Evolutionary conservation across 2,329 filamentous ascomycete genomes (phyloP), one percentile per base, ranked within the genome.

Genomic region (Arthrobotrys sinensis): DNA sequence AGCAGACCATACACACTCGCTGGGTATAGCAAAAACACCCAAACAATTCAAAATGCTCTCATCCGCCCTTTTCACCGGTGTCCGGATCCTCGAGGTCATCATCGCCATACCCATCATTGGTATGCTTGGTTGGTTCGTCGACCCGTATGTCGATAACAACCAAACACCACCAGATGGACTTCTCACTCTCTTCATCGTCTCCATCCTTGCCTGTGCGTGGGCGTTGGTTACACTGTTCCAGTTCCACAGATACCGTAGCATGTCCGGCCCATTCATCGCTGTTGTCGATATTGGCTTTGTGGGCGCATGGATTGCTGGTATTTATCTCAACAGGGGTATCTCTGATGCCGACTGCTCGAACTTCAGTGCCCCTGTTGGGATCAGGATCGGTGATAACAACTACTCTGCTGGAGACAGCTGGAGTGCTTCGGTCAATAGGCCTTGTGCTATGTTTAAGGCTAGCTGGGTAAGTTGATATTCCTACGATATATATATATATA

Each of bases 371-470:
- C 81, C 82, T 48, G 82, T 82, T 2, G 85, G 85, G 64, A 85
- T 89, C 66, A 87, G 87, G 60, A 86, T 94, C 50, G 91, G 91
- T 11, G 86, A 88, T 11, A 89, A 93, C 79, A 88, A 89, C 34
- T 86, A 85, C 80, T 89, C 89, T 50, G 86, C 85, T 34, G 84
- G 88, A 40, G 87, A 87, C 57, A 85, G 85, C 64, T 87, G 89
- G 75, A 84, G 87, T 48, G 83, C 90, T 46, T 84, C 88, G 66
- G 84, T 90, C 43, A 88, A 93, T 84, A 95, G 95, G 87, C 89
- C 90, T 4, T 98, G 95, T 85, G 89, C 91, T 62, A 96, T 97
- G 93, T 89, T 97, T 83, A 98, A 97, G 88, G 92, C 94, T 0
- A 88, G 87, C 81, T 98, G 93, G 85, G 95, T 93, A 65, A 38